Percentiles rank a stretch among this genome's conserved stretches.
Conservation (phyloP, 495 filamentous ascomycete genomes). For the Penicillium turbatum region DNA sequence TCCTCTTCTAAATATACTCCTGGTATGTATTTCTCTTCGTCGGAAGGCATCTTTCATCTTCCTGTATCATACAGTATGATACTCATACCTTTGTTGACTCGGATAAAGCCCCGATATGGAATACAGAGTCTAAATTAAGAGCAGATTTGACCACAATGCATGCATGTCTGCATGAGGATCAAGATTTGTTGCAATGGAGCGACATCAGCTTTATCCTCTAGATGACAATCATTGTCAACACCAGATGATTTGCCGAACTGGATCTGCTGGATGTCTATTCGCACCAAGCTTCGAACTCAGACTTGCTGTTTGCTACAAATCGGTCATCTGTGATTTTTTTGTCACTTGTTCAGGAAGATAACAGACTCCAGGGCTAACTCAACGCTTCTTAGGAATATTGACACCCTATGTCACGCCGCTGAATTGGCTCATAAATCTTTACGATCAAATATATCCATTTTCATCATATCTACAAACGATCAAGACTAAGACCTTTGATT, state of each 20-base stretch:
- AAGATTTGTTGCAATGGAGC: not conserved
- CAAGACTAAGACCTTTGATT: not conserved
- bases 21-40: not conserved
- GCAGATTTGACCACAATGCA: not conserved
- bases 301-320: too few species aligned
- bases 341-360: too few species aligned
- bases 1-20: not conserved
- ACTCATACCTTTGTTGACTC: not conserved
- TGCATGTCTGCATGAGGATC: not conserved
- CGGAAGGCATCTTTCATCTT: not conserved
- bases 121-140: not conserved
- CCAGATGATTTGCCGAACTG: too few species aligned
- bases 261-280: too few species aligned
- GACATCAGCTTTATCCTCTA: not conserved
- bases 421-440: not conserved
- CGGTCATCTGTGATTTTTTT: too few species aligned
- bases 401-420: not conserved
- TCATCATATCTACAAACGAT: not conserved
- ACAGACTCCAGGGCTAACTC: too few species aligned
- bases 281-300: too few species aligned
- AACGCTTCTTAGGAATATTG: too few species aligned
- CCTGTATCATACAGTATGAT: slow-evolving; percentile 1
- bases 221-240: too few species aligned
- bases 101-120: not conserved
- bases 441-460: not conserved